phyloP scores from a whole-genome alignment of 2,329 filamentous ascomycete genomes.

The Ampelomyces quisqualis region DNA sequence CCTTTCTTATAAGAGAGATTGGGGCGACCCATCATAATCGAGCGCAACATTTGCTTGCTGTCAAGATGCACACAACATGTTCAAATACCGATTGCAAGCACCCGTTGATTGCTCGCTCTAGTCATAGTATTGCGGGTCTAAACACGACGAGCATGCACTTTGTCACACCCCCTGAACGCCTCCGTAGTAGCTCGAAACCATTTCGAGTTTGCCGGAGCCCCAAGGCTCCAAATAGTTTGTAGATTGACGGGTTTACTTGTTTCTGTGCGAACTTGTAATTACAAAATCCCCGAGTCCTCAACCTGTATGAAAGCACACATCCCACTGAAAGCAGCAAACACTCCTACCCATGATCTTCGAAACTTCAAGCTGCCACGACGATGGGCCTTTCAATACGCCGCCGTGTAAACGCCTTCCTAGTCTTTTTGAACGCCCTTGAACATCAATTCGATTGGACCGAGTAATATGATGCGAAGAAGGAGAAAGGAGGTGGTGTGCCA shows the following conservation, averaged over 20 bases:
- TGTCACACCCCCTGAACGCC: no score
- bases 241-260: conserved; percentile 17
- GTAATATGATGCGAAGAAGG: conserved; percentile 2
- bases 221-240: conserved; percentile 24
- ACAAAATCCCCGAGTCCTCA: conserved; percentile 11
- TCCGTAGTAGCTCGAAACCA: no score
- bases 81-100: no score
- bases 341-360: no score
- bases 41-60: no score
- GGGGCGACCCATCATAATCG: no score
- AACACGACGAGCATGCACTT: no score
- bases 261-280: conserved; percentile 19
- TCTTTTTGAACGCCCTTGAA: conserved; percentile 12
- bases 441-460: conserved; percentile 4
- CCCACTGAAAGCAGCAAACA: background rate
- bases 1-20: no score
- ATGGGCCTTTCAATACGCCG: conserved; percentile 7
- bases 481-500: conserved; percentile 5
- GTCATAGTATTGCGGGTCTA: no score
- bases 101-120: no score
- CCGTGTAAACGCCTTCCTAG: conserved; percentile 7
- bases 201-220: conserved; percentile 9
- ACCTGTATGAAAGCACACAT: conserved; percentile 2
- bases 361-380: background rate
- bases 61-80: no score